Percentiles rank a stretch among this genome's conserved stretches.
These are phyloP conservation scores for Xylariaceae sp. DNA, from an alignment of 2,329 filamentous ascomycete species.

Conservation along the genomic window DNA sequence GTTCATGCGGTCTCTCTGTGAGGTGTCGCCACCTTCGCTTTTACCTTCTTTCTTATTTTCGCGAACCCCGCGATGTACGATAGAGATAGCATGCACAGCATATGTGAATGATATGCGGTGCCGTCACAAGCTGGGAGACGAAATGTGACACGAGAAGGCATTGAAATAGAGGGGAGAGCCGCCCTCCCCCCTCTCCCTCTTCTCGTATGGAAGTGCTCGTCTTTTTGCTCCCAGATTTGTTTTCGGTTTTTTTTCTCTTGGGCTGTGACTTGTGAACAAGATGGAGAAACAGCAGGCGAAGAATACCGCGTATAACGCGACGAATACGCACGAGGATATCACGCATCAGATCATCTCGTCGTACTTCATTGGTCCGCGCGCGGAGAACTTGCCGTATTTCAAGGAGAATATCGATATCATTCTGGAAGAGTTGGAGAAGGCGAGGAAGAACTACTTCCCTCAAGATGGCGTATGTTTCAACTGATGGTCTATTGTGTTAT, in stretches of 20 bases:
- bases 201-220: too few relatives aligned
- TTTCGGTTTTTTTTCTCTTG: background rate
- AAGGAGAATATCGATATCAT: constrained; percentile 37
- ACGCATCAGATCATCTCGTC: constrained; percentile 35
- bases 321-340: constrained; percentile 18
- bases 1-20: too few relatives aligned
- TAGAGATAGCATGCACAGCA: too few relatives aligned
- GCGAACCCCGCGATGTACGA: too few relatives aligned
- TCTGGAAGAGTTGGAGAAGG: constrained; percentile 34
- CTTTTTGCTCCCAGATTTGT: background rate
- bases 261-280: background rate
- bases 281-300: constrained; percentile 11
- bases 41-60: too few relatives aligned
- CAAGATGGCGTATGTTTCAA: constrained; percentile 32
- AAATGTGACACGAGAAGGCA: too few relatives aligned
- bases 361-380: constrained; percentile 41
- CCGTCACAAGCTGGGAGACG: too few relatives aligned
- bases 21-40: too few relatives aligned
- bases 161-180: too few relatives aligned
- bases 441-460: constrained; percentile 34
- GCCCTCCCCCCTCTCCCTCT: too few relatives aligned
- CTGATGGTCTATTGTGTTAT: background rate
- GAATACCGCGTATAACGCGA: constrained; percentile 14
- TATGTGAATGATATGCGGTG: too few relatives aligned
- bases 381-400: constrained; percentile 39